Evolutionary conservation across 108 stramenopile genomes (phyloP).

Genomic region (Discostella pseudostelligera): DNA sequence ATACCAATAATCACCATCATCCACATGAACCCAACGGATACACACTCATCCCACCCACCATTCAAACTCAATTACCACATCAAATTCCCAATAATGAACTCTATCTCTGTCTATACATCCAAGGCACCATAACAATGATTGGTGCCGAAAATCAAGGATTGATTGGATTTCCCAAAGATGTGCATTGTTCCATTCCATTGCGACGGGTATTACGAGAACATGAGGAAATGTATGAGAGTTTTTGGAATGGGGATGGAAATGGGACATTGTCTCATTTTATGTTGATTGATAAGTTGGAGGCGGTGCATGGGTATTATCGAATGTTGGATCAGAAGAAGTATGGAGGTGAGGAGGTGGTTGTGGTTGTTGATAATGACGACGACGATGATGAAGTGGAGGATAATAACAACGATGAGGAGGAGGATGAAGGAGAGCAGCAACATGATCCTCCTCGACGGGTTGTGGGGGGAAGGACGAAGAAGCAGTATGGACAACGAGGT

Average conservation of each 20-base stretch:
- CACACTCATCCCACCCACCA: constrained; percentile 4
- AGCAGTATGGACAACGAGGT: too few relatives aligned
- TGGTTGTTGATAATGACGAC: background rate
- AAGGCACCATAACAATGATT: constrained; percentile 12
- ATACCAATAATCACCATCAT: background rate
- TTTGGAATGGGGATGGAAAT: background rate
- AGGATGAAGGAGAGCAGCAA: too few relatives aligned
- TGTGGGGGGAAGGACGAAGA: too few relatives aligned
- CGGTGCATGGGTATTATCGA: constrained; percentile 14
- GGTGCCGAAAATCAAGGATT: constrained; percentile 43
- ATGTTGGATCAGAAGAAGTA: background rate
- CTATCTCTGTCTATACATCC: constrained; percentile 26
- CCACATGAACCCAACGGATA: background rate
- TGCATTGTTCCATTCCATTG: constrained; percentile 20
- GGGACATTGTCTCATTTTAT: constrained; percentile 7
- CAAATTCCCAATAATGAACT: constrained; percentile 10
- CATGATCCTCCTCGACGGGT: too few relatives aligned
- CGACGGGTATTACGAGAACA: constrained; percentile 10
- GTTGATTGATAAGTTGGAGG: constrained; percentile 17
- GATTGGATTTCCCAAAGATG: constrained; percentile 28
- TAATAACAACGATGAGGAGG: background rate
- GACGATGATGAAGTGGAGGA: background rate
- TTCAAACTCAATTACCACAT: background rate
- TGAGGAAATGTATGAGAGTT: background rate
- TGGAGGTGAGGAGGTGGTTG: background rate